phyloP scores from a whole-genome alignment of 2,329 filamentous ascomycete species.

The Hymenoscyphus infarciens region DNA sequence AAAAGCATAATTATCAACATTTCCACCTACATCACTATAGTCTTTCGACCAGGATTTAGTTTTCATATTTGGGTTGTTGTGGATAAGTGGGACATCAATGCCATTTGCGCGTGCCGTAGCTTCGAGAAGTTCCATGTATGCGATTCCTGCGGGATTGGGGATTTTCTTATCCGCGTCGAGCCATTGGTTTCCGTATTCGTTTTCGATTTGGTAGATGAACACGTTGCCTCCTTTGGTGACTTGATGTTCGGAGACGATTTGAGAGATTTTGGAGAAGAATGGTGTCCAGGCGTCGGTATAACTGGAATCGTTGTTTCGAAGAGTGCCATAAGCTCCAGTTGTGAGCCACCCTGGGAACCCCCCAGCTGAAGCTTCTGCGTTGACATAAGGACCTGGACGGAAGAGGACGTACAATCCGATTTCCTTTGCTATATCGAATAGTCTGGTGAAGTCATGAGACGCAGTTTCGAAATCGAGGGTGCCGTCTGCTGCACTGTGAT shows the following conservation, averaged over 20 bases:
- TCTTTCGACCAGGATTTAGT: slow-evolving; percentile 58
- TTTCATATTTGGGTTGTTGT: slow-evolving; percentile 59
- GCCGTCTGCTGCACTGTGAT: slow-evolving; percentile 57
- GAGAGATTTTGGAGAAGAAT: slow-evolving; percentile 49
- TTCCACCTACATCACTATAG: slow-evolving; percentile 52
- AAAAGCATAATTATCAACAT: slow-evolving; percentile 51
- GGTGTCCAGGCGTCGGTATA: slow-evolving; percentile 53
- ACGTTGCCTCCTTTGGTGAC: slow-evolving; percentile 56
- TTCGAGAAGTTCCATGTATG: slow-evolving; percentile 57
- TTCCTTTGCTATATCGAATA: slow-evolving; percentile 69
- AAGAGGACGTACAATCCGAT: slow-evolving; percentile 74
- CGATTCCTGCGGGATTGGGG: slow-evolving; percentile 46
- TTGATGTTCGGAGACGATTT: slow-evolving; percentile 49
- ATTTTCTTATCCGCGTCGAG: slow-evolving; percentile 40
- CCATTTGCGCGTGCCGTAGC: slow-evolving; percentile 51
- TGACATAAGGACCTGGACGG: slow-evolving; percentile 63
- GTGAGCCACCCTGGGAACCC: slow-evolving; percentile 61
- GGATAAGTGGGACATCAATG: slow-evolving; percentile 54
- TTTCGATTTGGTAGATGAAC: slow-evolving; percentile 55
- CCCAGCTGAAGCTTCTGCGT: slow-evolving; percentile 60
- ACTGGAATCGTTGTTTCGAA: slow-evolving; percentile 50
- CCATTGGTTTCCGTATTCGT: slow-evolving; percentile 49
- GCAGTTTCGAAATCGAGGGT: slow-evolving; percentile 63
- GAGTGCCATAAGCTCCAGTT: slow-evolving; percentile 53
- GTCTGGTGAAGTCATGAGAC: slow-evolving; percentile 55